Evolutionary conservation across 2,329 filamentous ascomycete species (phyloP).

Genomic region (Emmonsiellopsis sp.): DNA sequence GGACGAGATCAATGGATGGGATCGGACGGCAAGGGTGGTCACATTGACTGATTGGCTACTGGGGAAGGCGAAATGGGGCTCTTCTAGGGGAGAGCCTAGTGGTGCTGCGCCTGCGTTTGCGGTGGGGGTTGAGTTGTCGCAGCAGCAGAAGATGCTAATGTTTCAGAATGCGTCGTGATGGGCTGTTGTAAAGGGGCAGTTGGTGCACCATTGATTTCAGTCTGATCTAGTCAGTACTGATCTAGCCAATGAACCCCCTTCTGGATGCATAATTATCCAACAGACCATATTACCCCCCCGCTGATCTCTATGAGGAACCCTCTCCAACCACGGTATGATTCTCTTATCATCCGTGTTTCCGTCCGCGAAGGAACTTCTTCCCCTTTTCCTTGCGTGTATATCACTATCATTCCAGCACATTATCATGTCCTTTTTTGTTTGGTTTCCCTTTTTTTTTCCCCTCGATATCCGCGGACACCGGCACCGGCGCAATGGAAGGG

Average conservation of each 20-base stretch:
- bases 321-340: too few relatives aligned
- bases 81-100: constrained; percentile 13
- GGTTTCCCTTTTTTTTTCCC: too few relatives aligned
- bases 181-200: not conserved
- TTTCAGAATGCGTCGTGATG: not conserved
- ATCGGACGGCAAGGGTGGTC: constrained; percentile 76
- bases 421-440: too few relatives aligned
- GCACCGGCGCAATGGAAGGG: too few relatives aligned
- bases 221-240: not conserved
- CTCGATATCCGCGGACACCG: too few relatives aligned
- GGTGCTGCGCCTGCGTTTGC: constrained; percentile 5
- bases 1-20: constrained; percentile 73
- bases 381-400: too few relatives aligned
- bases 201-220: not conserved
- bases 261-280: not conserved
- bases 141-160: not conserved
- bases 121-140: not conserved
- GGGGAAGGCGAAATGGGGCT: constrained; percentile 57
- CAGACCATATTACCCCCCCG: too few relatives aligned
- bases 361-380: too few relatives aligned
- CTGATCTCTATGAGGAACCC: too few relatives aligned
- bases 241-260: not conserved
- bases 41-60: constrained; percentile 91
- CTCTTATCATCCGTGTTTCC: too few relatives aligned
- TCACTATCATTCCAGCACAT: too few relatives aligned